Evolutionary conservation across 2,329 filamentous ascomycete genomes (phyloP).

Genomic region (Colletotrichum chrysophilum): DNA sequence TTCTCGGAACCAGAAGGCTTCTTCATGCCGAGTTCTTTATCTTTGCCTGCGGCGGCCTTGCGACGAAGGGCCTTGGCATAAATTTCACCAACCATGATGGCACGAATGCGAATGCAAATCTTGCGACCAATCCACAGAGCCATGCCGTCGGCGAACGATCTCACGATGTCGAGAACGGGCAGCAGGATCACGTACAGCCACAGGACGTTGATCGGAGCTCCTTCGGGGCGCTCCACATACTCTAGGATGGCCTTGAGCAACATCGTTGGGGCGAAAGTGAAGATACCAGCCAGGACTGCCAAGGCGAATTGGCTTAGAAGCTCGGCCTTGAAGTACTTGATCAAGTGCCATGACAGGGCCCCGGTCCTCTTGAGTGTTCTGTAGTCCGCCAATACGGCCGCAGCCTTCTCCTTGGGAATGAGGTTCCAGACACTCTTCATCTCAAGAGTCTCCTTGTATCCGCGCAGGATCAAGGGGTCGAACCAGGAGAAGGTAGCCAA

Average conservation of each 20-base stretch:
- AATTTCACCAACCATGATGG: conserved; percentile 96
- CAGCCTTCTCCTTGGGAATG: conserved; percentile 85
- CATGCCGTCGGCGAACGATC: conserved; percentile 83
- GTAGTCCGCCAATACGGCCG: conserved; percentile 79
- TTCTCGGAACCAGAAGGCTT: conserved; percentile 38
- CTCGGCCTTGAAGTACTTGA: conserved; percentile 81
- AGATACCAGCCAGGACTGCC: conserved; percentile 79
- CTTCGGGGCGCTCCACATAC: conserved; percentile 84
- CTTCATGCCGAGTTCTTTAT: conserved; percentile 72
- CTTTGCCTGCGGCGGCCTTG: conserved; percentile 80
- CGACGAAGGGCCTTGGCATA: conserved; percentile 94
- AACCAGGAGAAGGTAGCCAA: conserved; percentile 90
- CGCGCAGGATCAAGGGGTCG: conserved; percentile 85
- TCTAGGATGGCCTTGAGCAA: conserved; percentile 90
- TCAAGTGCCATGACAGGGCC: conserved; percentile 77
- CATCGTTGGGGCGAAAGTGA: conserved; percentile 91
- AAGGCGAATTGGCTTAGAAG: conserved; percentile 80
- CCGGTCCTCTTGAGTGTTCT: conserved; percentile 84
- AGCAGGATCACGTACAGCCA: conserved; percentile 96
- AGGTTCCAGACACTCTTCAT: conserved; percentile 92
- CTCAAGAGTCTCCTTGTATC: conserved; percentile 84
- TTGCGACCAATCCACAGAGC: conserved; percentile 93
- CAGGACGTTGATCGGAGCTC: conserved; percentile 81
- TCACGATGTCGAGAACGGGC: conserved; percentile 80
- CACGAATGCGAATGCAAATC: conserved; percentile 89